A percentile compares a stretch with the other conserved stretches of the same genome.
These are phyloP conservation scores for Rosa persica DNA, from an alignment of 306 rosid genomes.

Conservation along the genomic window DNA sequence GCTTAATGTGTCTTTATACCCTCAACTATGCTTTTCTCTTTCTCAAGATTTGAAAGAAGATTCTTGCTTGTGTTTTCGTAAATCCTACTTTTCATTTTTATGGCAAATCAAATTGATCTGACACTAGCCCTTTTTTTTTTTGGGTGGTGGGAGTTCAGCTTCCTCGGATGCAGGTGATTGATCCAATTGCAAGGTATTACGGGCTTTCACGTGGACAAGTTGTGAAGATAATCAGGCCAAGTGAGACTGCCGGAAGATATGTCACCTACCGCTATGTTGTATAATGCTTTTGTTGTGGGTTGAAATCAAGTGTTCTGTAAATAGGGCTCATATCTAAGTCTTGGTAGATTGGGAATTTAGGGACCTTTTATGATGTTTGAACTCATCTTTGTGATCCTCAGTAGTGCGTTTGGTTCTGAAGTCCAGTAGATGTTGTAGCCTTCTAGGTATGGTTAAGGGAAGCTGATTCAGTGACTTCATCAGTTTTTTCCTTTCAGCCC, in stretches of 20 bases:
- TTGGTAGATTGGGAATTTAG: not conserved
- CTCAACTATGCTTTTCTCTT: not conserved
- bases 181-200: slow-evolving; percentile 76
- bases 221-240: slow-evolving; percentile 75
- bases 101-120: not conserved
- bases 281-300: slow-evolving; percentile 9
- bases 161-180: slow-evolving; percentile 79
- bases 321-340: not conserved
- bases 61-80: not conserved
- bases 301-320: not conserved
- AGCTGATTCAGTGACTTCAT: not conserved
- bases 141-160: slow-evolving; percentile 42
- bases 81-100: slow-evolving; percentile 2
- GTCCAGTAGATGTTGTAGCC: not conserved
- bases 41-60: too few relatives aligned
- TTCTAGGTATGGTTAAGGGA: not conserved
- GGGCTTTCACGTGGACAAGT: slow-evolving; percentile 89
- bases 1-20: not conserved
- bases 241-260: slow-evolving; percentile 85
- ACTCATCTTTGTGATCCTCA: not conserved
- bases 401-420: not conserved
- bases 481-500: not conserved
- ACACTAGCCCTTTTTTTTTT: not conserved
- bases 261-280: slow-evolving; percentile 77
- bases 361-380: not conserved